A percentile compares a stretch with the other conserved stretches of the same genome.
These are phyloP conservation scores for Paramecium pentaurelia DNA, from an alignment of 73 alveolate genomes.

Conservation along the genomic window DNA sequence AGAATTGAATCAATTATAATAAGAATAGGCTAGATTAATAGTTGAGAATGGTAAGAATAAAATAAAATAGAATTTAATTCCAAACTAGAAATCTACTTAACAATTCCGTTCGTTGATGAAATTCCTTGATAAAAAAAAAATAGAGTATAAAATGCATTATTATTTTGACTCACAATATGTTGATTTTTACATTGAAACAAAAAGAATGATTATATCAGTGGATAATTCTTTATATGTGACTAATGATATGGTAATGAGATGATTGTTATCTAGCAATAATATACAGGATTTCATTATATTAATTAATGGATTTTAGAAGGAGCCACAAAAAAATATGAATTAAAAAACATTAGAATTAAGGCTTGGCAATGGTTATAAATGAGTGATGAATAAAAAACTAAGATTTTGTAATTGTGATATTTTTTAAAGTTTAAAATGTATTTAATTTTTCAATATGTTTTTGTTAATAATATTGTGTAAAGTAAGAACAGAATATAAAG, in stretches of 20 bases:
- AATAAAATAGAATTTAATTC: not conserved
- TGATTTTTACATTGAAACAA: not conserved
- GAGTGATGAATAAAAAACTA: not conserved
- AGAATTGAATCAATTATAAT: not conserved
- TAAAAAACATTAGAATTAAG: not conserved
- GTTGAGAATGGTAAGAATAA: not conserved
- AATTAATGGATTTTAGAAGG: not conserved
- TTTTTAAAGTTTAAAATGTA: not conserved
- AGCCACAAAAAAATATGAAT: not conserved
- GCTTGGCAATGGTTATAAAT: not conserved
- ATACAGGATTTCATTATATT: not conserved
- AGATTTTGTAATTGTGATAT: not conserved
- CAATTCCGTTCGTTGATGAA: not conserved
- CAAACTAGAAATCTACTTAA: not conserved
- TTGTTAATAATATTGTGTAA: not conserved
- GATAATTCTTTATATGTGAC: not conserved
- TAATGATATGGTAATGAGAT: not conserved
- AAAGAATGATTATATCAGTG: not conserved
- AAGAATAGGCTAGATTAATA: not conserved
- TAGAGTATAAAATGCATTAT: not conserved
- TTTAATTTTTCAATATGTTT: not conserved
- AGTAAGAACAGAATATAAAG: not conserved
- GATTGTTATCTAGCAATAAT: not conserved
- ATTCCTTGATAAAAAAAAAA: not conserved
- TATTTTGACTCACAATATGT: not conserved